Conservation (phyloP, 768 basidiomycete species). For the Hypholoma sublateritium region DNA sequence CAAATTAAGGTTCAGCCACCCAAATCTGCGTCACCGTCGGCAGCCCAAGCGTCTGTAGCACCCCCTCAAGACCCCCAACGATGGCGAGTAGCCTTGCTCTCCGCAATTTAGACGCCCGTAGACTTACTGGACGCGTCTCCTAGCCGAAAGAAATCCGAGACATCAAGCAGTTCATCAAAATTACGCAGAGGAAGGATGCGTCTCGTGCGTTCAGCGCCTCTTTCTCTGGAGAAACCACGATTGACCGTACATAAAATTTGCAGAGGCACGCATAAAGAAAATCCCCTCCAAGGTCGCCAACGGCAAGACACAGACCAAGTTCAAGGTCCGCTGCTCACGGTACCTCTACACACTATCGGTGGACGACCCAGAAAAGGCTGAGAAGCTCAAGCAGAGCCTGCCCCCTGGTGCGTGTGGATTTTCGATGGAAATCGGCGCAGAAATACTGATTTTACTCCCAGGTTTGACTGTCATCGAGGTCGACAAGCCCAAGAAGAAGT, state of each 20-base stretch:
- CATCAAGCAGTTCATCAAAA: slow-evolving; percentile 98
- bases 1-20: slow-evolving; percentile 14
- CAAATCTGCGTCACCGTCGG: neutral
- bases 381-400: slow-evolving; percentile 93
- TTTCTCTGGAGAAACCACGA: neutral
- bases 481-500: slow-evolving; percentile 77
- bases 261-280: slow-evolving; percentile 99
- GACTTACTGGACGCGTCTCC: slow-evolving; percentile 9
- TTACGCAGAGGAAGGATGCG: slow-evolving; percentile 96
- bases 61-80: slow-evolving; percentile 38
- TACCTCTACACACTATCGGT: slow-evolving; percentile 97
- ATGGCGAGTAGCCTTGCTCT: slow-evolving; percentile 32
- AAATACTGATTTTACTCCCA: slow-evolving; percentile 24
- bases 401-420: slow-evolving; percentile 78
- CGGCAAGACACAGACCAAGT: slow-evolving; percentile 87
- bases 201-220: slow-evolving; percentile 61
- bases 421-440: neutral
- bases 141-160: slow-evolving; percentile 98
- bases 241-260: slow-evolving; percentile 1
- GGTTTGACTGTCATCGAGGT: slow-evolving; percentile 75
- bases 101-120: neutral
- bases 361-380: slow-evolving; percentile 97
- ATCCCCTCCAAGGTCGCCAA: slow-evolving; percentile 64
- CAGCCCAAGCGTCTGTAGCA: slow-evolving; percentile 2
- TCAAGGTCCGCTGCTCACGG: slow-evolving; percentile 96